Evolutionary conservation across 1,284 basidiomycete species (phyloP).

Genomic region (Cystobasidium pallidum): DNA sequence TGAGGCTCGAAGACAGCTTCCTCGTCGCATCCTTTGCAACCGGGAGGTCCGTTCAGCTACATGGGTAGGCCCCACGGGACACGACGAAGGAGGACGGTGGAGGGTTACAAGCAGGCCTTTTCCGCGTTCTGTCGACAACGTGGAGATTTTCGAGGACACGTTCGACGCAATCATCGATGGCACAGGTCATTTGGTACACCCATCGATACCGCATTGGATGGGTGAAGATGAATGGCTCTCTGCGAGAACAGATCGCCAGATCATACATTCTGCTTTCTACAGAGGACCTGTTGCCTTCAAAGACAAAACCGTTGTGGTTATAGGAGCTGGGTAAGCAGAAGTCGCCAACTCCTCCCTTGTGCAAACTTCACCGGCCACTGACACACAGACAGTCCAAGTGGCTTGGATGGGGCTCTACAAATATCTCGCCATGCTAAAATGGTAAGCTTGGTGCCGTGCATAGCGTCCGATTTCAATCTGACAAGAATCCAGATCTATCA

Average conservation of each 20-base stretch:
- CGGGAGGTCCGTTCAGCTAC: conserved; percentile 33
- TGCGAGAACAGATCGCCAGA: conserved; percentile 3
- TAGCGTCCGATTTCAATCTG: not conserved
- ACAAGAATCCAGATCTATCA: conserved; percentile 32
- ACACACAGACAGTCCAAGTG: conserved; percentile 15
- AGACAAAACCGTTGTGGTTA: conserved; percentile 28
- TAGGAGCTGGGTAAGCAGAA: conserved; percentile 29
- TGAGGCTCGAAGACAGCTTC: conserved; percentile 31
- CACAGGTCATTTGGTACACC: conserved; percentile 36
- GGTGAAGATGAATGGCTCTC: conserved; percentile 37
- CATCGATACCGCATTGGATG: conserved; percentile 29
- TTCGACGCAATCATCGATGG: conserved; percentile 38
- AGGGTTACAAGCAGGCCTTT: conserved; percentile 25
- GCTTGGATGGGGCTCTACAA: conserved; percentile 35
- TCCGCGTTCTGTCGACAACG: not conserved
- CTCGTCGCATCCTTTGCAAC: conserved; percentile 29
- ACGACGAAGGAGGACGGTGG: conserved; percentile 6
- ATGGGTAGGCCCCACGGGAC: conserved; percentile 19
- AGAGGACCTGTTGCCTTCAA: conserved; percentile 38
- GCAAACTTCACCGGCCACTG: too few relatives aligned
- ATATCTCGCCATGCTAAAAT: conserved; percentile 31
- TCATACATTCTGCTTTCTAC: conserved; percentile 40
- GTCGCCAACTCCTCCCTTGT: too few relatives aligned
- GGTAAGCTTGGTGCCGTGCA: conserved; percentile 2
- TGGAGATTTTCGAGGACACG: conserved; percentile 14